Percentiles rank a stretch among this genome's conserved stretches.
These are phyloP conservation scores for Fabrea salina DNA, from an alignment of 169 alveolate species.

Conservation along the genomic window DNA sequence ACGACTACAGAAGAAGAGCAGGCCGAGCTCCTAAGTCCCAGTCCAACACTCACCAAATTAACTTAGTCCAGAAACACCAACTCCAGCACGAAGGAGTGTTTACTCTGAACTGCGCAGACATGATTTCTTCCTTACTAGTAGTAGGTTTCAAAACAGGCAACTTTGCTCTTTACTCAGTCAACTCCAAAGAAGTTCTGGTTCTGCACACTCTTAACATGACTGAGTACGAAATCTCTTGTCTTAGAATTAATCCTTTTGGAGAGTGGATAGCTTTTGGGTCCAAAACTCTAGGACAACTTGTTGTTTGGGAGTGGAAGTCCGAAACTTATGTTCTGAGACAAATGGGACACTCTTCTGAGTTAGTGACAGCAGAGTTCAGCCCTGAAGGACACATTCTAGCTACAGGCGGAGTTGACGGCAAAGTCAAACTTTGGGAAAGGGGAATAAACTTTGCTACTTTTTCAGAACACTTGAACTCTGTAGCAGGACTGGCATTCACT, in stretches of 20 bases:
- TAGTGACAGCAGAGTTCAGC: slow-evolving; percentile 73
- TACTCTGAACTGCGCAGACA: slow-evolving; percentile 49
- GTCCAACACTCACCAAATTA: slow-evolving; percentile 55
- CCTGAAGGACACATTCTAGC: slow-evolving; percentile 91
- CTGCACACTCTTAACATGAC: slow-evolving; percentile 69
- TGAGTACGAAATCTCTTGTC: slow-evolving; percentile 58
- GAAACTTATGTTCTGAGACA: slow-evolving; percentile 95
- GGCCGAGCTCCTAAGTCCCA: slow-evolving; percentile 53
- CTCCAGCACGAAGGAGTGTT: slow-evolving; percentile 49
- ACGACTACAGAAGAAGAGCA: slow-evolving; percentile 53
- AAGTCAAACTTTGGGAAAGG: slow-evolving; percentile 95
- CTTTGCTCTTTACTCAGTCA: slow-evolving; percentile 58
- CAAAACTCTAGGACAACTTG: slow-evolving; percentile 74
- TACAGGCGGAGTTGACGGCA: slow-evolving; percentile 97
- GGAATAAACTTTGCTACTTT: slow-evolving; percentile 95
- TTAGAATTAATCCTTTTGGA: slow-evolving; percentile 71
- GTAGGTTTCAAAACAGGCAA: slow-evolving; percentile 74
- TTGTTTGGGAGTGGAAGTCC: slow-evolving; percentile 99
- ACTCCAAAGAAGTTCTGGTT: slow-evolving; percentile 45
- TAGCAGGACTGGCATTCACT: slow-evolving; percentile 68
- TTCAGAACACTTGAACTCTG: slow-evolving; percentile 92
- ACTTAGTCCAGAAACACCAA: slow-evolving; percentile 73
- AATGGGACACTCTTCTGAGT: slow-evolving; percentile 90
- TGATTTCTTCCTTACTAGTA: slow-evolving; percentile 53
- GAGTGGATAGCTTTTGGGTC: slow-evolving; percentile 84